Conservation (phyloP, 2,329 filamentous ascomycete species). For the Calonectria leucothoes region DNA sequence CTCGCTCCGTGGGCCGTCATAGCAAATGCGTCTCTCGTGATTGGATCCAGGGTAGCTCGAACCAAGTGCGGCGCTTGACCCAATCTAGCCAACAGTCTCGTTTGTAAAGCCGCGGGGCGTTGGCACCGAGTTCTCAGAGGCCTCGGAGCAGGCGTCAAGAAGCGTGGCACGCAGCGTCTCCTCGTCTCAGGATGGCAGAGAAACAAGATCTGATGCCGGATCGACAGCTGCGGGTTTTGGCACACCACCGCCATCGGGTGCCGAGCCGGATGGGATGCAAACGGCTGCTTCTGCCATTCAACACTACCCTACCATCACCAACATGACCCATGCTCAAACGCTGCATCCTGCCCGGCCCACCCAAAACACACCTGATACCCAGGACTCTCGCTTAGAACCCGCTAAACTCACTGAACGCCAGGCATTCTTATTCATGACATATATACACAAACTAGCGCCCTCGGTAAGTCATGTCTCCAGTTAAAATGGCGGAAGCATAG, state of each 20-base stretch:
- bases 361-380: not conserved
- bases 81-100: not conserved
- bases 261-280: not conserved
- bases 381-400: not conserved
- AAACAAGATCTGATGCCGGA: not conserved
- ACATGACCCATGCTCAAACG: not conserved
- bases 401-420: conserved; percentile 10
- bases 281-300: no score
- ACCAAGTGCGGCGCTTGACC: not conserved
- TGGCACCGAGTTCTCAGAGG: not conserved
- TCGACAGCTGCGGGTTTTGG: not conserved
- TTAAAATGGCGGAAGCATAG: not conserved
- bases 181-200: not conserved
- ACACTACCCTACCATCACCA: not conserved
- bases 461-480: conserved; percentile 1
- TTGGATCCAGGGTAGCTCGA: not conserved
- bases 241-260: not conserved
- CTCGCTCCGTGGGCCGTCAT: not conserved
- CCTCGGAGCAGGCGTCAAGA: not conserved
- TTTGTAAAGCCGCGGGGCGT: conserved; percentile 11
- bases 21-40: not conserved
- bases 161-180: no score
- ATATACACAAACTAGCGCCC: conserved; percentile 15
- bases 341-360: not conserved
- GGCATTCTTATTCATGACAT: conserved; percentile 17